Conservation (phyloP, 148 eudicot genomes). For the Fagopyrum homotropicum region DNA sequence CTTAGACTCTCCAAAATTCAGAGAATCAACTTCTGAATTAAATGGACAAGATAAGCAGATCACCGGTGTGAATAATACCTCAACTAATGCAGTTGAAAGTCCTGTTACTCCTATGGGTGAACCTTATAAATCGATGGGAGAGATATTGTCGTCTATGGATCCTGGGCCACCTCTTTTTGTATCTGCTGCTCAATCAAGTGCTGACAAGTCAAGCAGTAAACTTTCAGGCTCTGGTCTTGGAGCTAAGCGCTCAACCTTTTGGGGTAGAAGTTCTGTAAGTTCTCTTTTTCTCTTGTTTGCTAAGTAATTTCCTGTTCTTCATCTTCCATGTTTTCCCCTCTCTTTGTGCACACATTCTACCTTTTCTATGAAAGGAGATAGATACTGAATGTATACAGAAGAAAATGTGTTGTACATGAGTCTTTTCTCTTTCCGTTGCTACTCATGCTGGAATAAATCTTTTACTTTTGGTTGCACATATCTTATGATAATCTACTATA, state of each 20-base stretch:
- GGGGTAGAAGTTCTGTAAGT: constrained; percentile 85
- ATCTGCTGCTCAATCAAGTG: constrained; percentile 43
- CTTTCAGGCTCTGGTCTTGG: constrained; percentile 33
- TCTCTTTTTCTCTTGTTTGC: background rate
- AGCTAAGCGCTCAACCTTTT: constrained; percentile 66
- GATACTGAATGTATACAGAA: background rate
- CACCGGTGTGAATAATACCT: constrained; percentile 22
- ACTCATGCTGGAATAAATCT: background rate
- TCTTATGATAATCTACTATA: background rate
- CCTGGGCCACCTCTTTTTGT: constrained; percentile 61
- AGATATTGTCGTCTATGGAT: constrained; percentile 74
- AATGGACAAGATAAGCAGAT: constrained; percentile 44
- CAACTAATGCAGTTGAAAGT: constrained; percentile 28
- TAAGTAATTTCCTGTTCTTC: background rate
- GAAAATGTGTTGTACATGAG: background rate
- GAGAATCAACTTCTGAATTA: constrained; percentile 33
- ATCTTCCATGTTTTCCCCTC: background rate
- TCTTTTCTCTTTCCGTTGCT: constrained; percentile 6
- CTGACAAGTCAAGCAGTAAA: constrained; percentile 53
- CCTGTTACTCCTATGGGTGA: constrained; percentile 30
- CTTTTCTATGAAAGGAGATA: background rate
- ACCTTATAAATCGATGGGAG: constrained; percentile 70
- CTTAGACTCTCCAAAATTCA: constrained; percentile 32
- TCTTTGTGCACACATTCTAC: background rate
- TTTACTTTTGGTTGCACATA: background rate